A percentile compares a stretch with the other conserved stretches of the same genome.
Conservation (phyloP, 805 yeast species). For the Candida succiphila region DNA sequence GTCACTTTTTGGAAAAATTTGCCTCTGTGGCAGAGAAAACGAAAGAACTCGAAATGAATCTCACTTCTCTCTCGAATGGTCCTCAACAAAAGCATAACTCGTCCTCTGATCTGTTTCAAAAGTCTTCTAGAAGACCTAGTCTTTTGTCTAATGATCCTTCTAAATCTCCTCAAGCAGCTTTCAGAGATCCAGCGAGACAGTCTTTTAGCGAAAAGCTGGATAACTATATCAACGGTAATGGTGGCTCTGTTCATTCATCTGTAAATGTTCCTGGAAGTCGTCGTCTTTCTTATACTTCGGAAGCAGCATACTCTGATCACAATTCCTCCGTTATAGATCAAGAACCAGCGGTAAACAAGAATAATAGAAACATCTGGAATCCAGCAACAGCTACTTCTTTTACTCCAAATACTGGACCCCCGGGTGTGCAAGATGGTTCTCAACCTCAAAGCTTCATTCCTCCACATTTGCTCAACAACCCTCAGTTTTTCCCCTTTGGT, state of each 20-base stretch:
- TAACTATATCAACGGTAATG: slow-evolving; percentile 30
- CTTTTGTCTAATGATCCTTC: slow-evolving; percentile 28
- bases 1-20: slow-evolving; percentile 51
- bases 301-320: slow-evolving; percentile 22
- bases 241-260: slow-evolving; percentile 21
- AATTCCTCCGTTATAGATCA: slow-evolving; percentile 22
- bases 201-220: slow-evolving; percentile 57
- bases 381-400: slow-evolving; percentile 56
- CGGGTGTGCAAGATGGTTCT: no score
- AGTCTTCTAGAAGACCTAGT: slow-evolving; percentile 43
- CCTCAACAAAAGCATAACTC: slow-evolving; percentile 5
- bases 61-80: slow-evolving; percentile 24
- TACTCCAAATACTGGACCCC: no score
- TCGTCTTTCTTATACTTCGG: slow-evolving; percentile 20
- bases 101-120: slow-evolving; percentile 24
- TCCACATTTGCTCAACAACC: background rate
- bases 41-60: slow-evolving; percentile 47
- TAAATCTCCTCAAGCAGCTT: slow-evolving; percentile 18
- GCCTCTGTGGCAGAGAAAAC: slow-evolving; percentile 61
- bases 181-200: slow-evolving; percentile 28
- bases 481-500: no score
- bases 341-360: slow-evolving; percentile 5
- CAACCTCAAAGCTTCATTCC: slow-evolving; percentile 4
- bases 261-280: slow-evolving; percentile 16
- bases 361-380: slow-evolving; percentile 43